Evolutionary conservation across 306 rosid genomes (phyloP).

Genomic region (Prunus armeniaca): DNA sequence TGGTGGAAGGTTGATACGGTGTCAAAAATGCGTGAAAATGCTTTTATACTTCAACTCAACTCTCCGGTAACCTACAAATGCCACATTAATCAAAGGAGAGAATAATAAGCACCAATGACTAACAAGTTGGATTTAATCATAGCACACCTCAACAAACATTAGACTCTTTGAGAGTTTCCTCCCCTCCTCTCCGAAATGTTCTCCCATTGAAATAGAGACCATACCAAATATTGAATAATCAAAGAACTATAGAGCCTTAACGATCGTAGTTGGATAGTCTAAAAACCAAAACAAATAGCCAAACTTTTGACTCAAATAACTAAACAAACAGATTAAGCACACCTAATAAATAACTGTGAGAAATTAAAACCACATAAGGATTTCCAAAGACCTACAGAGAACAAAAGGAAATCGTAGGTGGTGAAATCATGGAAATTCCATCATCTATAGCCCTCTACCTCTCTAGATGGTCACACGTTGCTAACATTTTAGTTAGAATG

Average conservation of each 20-base stretch:
- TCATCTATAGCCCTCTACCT: neutral
- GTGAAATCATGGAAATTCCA: neutral
- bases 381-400: neutral
- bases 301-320: neutral
- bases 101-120: neutral
- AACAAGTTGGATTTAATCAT: neutral
- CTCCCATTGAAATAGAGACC: neutral
- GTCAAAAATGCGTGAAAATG: constrained; percentile 65
- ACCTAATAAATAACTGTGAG: neutral
- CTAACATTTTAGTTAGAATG: neutral
- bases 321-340: neutral
- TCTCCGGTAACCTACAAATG: constrained; percentile 81
- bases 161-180: neutral
- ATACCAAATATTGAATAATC: neutral
- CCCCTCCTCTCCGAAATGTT: neutral
- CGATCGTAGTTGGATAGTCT: neutral
- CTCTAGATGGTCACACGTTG: neutral
- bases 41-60: constrained; percentile 72
- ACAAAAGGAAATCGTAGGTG: neutral
- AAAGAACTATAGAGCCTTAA: neutral
- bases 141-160: neutral
- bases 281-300: no score
- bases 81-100: constrained; percentile 8
- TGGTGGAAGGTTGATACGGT: constrained; percentile 50
- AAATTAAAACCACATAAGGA: neutral